Base-by-base conservation (phyloP, 345 rosid genomes). In the Trapa incisa region DNA sequence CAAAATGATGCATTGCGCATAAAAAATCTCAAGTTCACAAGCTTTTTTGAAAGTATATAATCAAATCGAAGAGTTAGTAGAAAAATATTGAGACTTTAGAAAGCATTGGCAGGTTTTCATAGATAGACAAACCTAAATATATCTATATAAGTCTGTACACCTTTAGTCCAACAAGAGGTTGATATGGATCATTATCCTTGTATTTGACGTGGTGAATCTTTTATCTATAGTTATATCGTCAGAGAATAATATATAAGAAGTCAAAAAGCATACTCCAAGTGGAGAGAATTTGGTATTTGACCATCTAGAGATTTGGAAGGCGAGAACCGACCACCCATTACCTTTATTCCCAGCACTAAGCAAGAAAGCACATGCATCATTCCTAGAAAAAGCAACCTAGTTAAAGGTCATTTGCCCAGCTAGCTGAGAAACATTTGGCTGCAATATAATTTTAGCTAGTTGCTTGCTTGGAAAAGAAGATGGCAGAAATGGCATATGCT, bases 291-390 rank as follows among this genome's bases (percentile, higher is more conserved):
- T 42, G 4, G 4, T 42, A 42, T 42, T 42, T 42, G 45, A 8
- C 45, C 45, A 42, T 42, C 8, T 12, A 33, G 22, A 2, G 12
- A 50, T 6, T 38, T 41, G 15, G 6, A 14, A 64, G 3, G 50
- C n/a, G 37, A 65, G 16, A 65, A 43, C 13, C n/a, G 52, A 42
- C 33, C 13, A n/a, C 1, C 43, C 3, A 2, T 65, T 89, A 89
- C 99, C 99, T 84, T 85, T 94, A 79, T 97, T 85, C 70, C 99
- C 99, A 33, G 96, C 99, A 76, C 96, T 86, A 38, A 94, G 96
- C 77, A 94, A 80, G 85, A 94, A 94, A 47, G 99, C 97, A 42
- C 95, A 96, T 96, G 89, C 91, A 76, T 97, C 29, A 22, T 22
- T 22, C 29, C 29, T 22, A 22, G 29, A 22, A 22, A 22, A 22